Evolutionary conservation across 1,284 basidiomycete genomes (phyloP).

Genomic region (Trametes pubescens): DNA sequence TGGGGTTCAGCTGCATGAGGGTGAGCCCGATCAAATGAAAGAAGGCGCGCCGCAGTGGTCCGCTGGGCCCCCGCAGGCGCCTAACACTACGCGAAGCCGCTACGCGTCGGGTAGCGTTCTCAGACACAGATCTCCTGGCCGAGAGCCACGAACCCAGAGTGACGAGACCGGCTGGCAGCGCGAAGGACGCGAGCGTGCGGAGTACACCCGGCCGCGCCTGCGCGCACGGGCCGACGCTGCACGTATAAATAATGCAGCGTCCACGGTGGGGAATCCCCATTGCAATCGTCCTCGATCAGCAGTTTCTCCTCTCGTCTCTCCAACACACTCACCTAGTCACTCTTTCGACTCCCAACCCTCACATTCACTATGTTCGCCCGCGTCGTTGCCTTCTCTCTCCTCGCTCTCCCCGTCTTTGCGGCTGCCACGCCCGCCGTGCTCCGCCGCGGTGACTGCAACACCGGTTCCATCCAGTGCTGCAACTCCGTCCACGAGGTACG

Average conservation of each 20-base stretch:
- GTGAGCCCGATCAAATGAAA: constrained; percentile 24
- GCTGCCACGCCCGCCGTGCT: constrained; percentile 32
- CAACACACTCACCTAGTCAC: constrained; percentile 25
- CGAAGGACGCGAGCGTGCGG: neutral
- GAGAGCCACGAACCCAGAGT: constrained; percentile 12
- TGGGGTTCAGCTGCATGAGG: constrained; percentile 12
- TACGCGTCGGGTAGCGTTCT: constrained; percentile 21
- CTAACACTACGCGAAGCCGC: constrained; percentile 13
- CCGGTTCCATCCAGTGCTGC: constrained; percentile 44
- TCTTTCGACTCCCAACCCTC: constrained; percentile 28
- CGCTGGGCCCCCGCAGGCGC: constrained; percentile 12
- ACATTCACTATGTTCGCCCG: constrained; percentile 34
- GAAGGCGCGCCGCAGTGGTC: constrained; percentile 13
- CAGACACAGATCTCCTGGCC: constrained; percentile 13
- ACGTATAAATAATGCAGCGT: constrained; percentile 23
- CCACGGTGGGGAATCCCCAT: constrained; percentile 14
- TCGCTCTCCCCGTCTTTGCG: constrained; percentile 39
- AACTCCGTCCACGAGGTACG: constrained; percentile 36
- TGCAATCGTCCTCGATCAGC: constrained; percentile 28
- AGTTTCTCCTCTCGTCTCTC: constrained; percentile 19
- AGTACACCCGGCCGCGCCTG: neutral
- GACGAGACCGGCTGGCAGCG: constrained; percentile 1
- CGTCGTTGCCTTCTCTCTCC: constrained; percentile 31
- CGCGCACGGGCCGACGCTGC: constrained; percentile 16
- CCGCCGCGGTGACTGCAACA: constrained; percentile 38